Conservation (phyloP, 2,329 filamentous ascomycete genomes). For the Exophiala sp. region DNA sequence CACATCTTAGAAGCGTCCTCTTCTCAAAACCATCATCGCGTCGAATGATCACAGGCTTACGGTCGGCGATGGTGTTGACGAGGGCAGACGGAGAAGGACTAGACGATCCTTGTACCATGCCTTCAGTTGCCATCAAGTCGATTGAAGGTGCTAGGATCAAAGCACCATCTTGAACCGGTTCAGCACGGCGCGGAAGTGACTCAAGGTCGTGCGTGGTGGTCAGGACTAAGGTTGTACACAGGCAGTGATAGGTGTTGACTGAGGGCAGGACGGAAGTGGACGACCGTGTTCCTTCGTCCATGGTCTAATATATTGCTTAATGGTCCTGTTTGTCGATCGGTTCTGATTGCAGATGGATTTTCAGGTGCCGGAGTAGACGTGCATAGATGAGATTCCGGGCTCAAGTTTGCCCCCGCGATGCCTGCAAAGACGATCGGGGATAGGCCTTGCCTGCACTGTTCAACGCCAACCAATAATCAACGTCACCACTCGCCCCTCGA, state of each 20-base stretch:
- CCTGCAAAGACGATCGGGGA: too few relatives aligned
- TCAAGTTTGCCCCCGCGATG: not conserved
- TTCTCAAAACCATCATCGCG: slow-evolving; percentile 63
- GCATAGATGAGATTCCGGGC: not conserved
- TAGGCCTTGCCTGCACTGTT: not conserved
- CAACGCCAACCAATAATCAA: slow-evolving; percentile 6
- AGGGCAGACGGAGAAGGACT: slow-evolving; percentile 31
- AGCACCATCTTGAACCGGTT: slow-evolving; percentile 48
- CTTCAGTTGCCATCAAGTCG: slow-evolving; percentile 25
- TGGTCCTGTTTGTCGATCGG: too few relatives aligned
- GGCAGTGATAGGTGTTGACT: slow-evolving; percentile 51
- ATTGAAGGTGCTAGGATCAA: slow-evolving; percentile 52
- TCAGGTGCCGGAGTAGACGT: not conserved
- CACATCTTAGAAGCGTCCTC: slow-evolving; percentile 54
- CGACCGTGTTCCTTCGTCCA: slow-evolving; percentile 7
- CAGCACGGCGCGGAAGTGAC: slow-evolving; percentile 48
- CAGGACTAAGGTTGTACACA: slow-evolving; percentile 60
- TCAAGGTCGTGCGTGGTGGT: slow-evolving; percentile 51
- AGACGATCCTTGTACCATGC: slow-evolving; percentile 25
- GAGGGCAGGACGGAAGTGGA: not conserved
- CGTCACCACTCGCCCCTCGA: slow-evolving; percentile 14
- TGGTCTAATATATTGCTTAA: not conserved
- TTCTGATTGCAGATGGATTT: not conserved
- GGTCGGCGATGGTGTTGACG: slow-evolving; percentile 48
- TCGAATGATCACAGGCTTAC: slow-evolving; percentile 47